Evolutionary conservation across 768 basidiomycete genomes (phyloP).

Genomic region (Tricholoma terreum): DNA sequence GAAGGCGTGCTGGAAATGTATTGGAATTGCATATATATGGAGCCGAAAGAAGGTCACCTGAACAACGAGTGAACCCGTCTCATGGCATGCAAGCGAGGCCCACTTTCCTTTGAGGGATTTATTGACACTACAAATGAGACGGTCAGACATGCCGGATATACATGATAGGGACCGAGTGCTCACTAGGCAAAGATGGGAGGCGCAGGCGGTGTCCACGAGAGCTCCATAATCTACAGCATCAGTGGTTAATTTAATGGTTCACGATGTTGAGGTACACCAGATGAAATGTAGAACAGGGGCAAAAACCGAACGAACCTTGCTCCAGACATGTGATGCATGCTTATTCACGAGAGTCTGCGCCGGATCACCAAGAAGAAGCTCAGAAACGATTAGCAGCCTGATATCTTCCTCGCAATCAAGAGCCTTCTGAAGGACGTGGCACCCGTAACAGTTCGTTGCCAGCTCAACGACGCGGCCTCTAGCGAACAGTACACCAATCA

Average conservation of each 20-base stretch:
- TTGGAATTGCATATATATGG: slow-evolving; percentile 1
- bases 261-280: neutral
- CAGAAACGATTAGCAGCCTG: slow-evolving; percentile 76
- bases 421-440: slow-evolving; percentile 86
- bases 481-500: neutral
- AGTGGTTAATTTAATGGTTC: neutral
- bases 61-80: slow-evolving; percentile 85
- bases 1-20: slow-evolving; percentile 62
- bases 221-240: slow-evolving; percentile 72
- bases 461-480: slow-evolving; percentile 85
- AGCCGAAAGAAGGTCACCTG: slow-evolving; percentile 48
- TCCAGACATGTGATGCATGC: slow-evolving; percentile 91
- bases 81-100: slow-evolving; percentile 87
- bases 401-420: slow-evolving; percentile 90
- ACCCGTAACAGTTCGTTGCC: slow-evolving; percentile 86
- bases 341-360: slow-evolving; percentile 86
- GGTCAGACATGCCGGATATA: neutral
- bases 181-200: slow-evolving; percentile 88
- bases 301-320: slow-evolving; percentile 52
- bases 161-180: slow-evolving; percentile 23
- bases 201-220: slow-evolving; percentile 82
- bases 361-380: slow-evolving; percentile 80
- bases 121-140: slow-evolving; percentile 58
- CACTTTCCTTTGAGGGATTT: slow-evolving; percentile 85
- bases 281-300: neutral